Evolutionary conservation across 2,329 filamentous ascomycete species (phyloP).

Genomic region (Elsinoe perseae): DNA sequence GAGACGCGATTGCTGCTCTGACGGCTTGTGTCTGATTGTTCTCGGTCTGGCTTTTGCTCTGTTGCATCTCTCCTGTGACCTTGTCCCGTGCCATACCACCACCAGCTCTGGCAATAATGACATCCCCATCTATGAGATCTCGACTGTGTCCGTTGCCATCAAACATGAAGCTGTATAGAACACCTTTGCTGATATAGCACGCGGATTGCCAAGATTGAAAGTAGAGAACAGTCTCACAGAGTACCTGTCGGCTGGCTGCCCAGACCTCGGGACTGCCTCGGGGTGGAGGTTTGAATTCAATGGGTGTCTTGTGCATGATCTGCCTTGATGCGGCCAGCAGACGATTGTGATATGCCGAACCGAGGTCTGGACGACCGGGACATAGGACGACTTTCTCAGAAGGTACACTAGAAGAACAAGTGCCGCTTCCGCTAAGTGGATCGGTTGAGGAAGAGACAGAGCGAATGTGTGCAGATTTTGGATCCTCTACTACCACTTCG

Average conservation of each 20-base stretch:
- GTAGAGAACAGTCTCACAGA: slow-evolving; percentile 58
- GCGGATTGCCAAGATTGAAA: slow-evolving; percentile 56
- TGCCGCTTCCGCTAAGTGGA: not conserved
- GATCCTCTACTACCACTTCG: not conserved
- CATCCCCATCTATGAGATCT: slow-evolving; percentile 52
- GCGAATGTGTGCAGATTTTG: no score
- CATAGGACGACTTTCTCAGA: not conserved
- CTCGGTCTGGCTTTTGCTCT: slow-evolving; percentile 40
- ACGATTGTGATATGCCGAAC: not conserved
- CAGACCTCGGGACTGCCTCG: slow-evolving; percentile 44
- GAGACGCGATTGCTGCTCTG: slow-evolving; percentile 39
- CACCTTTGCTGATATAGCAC: slow-evolving; percentile 43
- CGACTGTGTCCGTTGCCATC: slow-evolving; percentile 48
- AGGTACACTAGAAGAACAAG: not conserved
- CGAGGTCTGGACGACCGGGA: not conserved
- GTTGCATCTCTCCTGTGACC: slow-evolving; percentile 39
- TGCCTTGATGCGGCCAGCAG: not conserved
- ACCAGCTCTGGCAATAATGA: slow-evolving; percentile 57
- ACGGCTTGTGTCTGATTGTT: slow-evolving; percentile 35
- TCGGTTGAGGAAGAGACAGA: no score
- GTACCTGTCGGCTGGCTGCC: slow-evolving; percentile 50
- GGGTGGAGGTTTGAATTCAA: slow-evolving; percentile 29
- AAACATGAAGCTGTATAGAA: slow-evolving; percentile 52
- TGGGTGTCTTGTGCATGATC: slow-evolving; percentile 23
- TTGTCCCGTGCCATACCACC: slow-evolving; percentile 46